phyloP scores from a whole-genome alignment of 768 basidiomycete species.

The Lentinula detonsa region DNA sequence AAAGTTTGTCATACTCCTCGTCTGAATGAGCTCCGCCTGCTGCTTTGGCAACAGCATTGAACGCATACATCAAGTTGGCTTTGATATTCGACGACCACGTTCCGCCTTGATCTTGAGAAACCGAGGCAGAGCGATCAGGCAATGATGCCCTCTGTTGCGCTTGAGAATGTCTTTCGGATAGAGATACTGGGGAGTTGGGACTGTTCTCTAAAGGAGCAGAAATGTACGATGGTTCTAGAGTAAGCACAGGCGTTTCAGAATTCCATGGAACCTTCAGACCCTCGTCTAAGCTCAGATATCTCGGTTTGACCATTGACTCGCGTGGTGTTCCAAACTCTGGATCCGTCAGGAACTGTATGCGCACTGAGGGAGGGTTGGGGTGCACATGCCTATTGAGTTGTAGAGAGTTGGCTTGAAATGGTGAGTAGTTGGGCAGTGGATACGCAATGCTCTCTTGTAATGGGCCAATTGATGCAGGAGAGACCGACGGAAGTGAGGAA shows the following conservation, averaged over 20 bases:
- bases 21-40: neutral
- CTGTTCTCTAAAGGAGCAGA: neutral
- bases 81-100: conserved; percentile 38
- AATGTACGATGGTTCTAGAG: neutral
- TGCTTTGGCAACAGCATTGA: conserved; percentile 36
- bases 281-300: neutral
- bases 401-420: neutral
- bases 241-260: neutral
- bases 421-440: neutral
- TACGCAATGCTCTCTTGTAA: conserved; percentile 4
- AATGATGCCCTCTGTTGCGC: neutral
- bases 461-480: neutral
- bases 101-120: conserved; percentile 10
- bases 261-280: conserved; percentile 2
- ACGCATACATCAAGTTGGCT: conserved; percentile 40
- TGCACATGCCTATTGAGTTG: neutral
- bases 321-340: conserved; percentile 6
- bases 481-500: neutral
- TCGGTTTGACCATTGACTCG: conserved; percentile 1
- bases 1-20: neutral
- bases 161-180: neutral
- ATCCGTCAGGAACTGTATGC: conserved; percentile 2
- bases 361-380: neutral
- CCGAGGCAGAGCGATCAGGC: neutral
- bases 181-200: neutral